Percentiles rank a stretch among this genome's conserved stretches.
phyloP scores from a whole-genome alignment of 73 alveolate species.

The Symbiodinium pilosum region DNA sequence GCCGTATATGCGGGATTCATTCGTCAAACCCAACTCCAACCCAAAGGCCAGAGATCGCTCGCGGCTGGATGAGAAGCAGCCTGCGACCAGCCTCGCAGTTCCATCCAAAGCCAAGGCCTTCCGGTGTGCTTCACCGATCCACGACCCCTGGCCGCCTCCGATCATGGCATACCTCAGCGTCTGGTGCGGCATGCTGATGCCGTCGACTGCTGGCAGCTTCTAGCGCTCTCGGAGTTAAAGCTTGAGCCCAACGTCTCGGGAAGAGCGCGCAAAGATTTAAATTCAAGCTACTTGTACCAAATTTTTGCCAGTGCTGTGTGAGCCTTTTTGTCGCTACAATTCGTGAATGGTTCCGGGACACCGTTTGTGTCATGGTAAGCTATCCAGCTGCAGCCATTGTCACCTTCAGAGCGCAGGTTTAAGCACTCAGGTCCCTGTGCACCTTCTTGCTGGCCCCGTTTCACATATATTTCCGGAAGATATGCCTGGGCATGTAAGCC shows the following conservation, averaged over 20 bases:
- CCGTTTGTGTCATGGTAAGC: too few species aligned
- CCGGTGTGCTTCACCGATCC: conserved; percentile 9
- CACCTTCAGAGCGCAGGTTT: too few species aligned
- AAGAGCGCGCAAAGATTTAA: too few species aligned
- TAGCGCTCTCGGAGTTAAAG: not conserved
- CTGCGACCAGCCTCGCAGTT: not conserved
- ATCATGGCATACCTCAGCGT: conserved; percentile 7
- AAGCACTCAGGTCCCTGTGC: too few species aligned
- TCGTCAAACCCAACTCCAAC: not conserved
- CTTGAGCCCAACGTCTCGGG: not conserved
- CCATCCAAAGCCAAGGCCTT: not conserved
- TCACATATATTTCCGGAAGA: too few species aligned
- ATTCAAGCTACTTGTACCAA: too few species aligned
- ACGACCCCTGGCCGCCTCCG: not conserved
- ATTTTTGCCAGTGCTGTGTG: too few species aligned
- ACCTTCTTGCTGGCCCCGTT: too few species aligned
- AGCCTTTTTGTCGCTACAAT: too few species aligned
- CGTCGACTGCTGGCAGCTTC: not conserved
- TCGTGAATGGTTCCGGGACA: too few species aligned
- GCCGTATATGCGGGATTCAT: not conserved
- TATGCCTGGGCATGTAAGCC: too few species aligned
- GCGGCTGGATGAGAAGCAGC: conserved; percentile 1
- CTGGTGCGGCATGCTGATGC: not conserved
- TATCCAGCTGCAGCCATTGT: too few species aligned
- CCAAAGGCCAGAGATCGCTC: not conserved